These are phyloP conservation scores for Alternaria incomplexa DNA, from an alignment of 2,329 filamentous ascomycete genomes.

Conservation along the genomic window DNA sequence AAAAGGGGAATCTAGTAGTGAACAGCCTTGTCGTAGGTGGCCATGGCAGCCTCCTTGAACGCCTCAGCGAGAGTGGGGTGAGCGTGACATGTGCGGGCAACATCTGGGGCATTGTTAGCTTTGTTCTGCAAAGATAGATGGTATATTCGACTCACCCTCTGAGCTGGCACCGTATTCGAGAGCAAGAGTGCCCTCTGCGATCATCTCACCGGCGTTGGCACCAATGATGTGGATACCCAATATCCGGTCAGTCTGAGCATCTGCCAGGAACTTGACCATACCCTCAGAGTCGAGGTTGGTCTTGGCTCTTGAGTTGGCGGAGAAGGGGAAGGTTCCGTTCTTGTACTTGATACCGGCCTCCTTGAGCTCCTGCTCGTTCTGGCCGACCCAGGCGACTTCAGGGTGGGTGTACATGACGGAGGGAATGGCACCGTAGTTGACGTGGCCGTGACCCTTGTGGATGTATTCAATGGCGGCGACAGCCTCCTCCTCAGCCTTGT, in stretches of 20 bases:
- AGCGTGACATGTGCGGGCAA: slow-evolving; percentile 84
- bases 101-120: slow-evolving; percentile 36
- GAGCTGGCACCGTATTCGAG: slow-evolving; percentile 95
- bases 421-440: slow-evolving; percentile 98
- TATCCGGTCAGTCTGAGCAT: slow-evolving; percentile 94
- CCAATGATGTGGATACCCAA: slow-evolving; percentile 97
- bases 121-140: neutral
- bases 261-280: slow-evolving; percentile 94
- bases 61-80: slow-evolving; percentile 96
- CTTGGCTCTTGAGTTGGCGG: slow-evolving; percentile 97
- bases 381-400: slow-evolving; percentile 97
- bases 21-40: slow-evolving; percentile 92
- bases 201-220: slow-evolving; percentile 97
- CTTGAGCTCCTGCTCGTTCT: slow-evolving; percentile 97
- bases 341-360: slow-evolving; percentile 88
- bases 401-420: slow-evolving; percentile 99
- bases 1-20: slow-evolving; percentile 70
- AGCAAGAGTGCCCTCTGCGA: slow-evolving; percentile 93
- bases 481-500: slow-evolving; percentile 98
- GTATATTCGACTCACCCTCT: slow-evolving; percentile 72
- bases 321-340: slow-evolving; percentile 93
- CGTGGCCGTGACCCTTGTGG: slow-evolving; percentile 96
- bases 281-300: slow-evolving; percentile 97
- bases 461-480: slow-evolving; percentile 96
- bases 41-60: slow-evolving; percentile 99